These are phyloP conservation scores for Bifiguratus adelaidae DNA, from an alignment of 192 early-diverging fungal species.

Conservation along the genomic window DNA sequence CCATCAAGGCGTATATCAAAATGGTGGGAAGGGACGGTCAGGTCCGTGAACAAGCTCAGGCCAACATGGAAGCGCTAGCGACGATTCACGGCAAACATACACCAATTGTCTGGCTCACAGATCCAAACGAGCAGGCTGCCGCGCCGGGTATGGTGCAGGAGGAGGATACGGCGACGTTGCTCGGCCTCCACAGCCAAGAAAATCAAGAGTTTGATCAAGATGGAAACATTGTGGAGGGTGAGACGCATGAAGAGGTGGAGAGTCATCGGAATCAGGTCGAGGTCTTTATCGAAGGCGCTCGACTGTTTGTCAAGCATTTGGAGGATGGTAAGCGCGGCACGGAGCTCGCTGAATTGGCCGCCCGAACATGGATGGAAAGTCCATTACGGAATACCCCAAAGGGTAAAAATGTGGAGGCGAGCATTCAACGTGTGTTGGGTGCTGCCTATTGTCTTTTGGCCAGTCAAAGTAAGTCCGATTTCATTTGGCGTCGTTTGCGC, in stretches of 20 bases:
- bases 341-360: constrained; percentile 16
- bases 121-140: neutral
- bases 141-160: neutral
- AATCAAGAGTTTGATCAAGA: neutral
- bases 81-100: constrained; percentile 8
- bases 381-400: neutral
- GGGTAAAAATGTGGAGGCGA: constrained; percentile 1
- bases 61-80: constrained; percentile 3
- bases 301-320: constrained; percentile 24
- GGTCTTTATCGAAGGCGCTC: constrained; percentile 26
- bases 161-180: neutral
- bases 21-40: constrained; percentile 28
- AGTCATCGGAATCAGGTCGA: constrained; percentile 3
- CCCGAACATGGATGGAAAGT: constrained; percentile 2
- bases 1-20: constrained; percentile 47
- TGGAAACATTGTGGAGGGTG: constrained; percentile 2
- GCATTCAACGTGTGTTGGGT: constrained; percentile 17
- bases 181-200: neutral
- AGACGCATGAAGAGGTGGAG: constrained; percentile 16
- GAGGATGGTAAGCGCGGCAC: constrained; percentile 9
- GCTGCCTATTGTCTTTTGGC: constrained; percentile 24
- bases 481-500: neutral
- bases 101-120: constrained; percentile 1
- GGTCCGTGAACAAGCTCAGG: constrained; percentile 8
- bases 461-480: constrained; percentile 17